A percentile compares a stretch with the other conserved stretches of the same genome.
These are phyloP conservation scores for Vigna angularis DNA, from an alignment of 306 rosid species.

Conservation along the genomic window DNA sequence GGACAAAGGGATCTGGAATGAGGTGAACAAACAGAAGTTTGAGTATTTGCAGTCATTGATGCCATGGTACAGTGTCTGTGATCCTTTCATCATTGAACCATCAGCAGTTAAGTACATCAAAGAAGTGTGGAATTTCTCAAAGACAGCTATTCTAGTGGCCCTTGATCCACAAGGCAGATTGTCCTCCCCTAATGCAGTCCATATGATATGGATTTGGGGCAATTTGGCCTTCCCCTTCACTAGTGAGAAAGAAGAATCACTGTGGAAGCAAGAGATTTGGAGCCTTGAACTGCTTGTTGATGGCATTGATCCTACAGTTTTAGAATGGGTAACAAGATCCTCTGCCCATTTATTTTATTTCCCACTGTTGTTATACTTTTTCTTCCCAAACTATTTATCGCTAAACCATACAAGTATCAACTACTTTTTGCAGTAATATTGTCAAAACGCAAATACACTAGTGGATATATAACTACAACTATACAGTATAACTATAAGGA, in stretches of 20 bases:
- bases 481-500: too few species aligned
- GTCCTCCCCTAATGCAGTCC: constrained; percentile 67
- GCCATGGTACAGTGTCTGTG: constrained; percentile 69
- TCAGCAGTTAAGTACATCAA: constrained; percentile 69
- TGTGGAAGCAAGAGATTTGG: constrained; percentile 82
- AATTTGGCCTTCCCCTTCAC: constrained; percentile 80
- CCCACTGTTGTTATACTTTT: not conserved
- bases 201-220: constrained; percentile 92
- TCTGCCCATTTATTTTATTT: not conserved
- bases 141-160: constrained; percentile 74
- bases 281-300: constrained; percentile 70
- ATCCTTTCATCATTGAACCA: constrained; percentile 67
- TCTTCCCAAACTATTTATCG: not conserved
- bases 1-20: constrained; percentile 52
- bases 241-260: constrained; percentile 64
- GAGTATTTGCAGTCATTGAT: constrained; percentile 62
- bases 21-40: constrained; percentile 47
- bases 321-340: constrained; percentile 57
- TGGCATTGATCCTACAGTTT: constrained; percentile 60
- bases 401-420: not conserved
- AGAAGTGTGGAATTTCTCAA: constrained; percentile 71
- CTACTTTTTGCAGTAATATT: not conserved
- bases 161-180: constrained; percentile 85
- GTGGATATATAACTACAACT: too few species aligned
- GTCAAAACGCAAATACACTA: too few species aligned